Percentiles rank a stretch among this genome's conserved stretches.
These are phyloP conservation scores for Rachicladosporium sp. DNA, from an alignment of 2,329 filamentous ascomycete genomes.

Conservation along the genomic window DNA sequence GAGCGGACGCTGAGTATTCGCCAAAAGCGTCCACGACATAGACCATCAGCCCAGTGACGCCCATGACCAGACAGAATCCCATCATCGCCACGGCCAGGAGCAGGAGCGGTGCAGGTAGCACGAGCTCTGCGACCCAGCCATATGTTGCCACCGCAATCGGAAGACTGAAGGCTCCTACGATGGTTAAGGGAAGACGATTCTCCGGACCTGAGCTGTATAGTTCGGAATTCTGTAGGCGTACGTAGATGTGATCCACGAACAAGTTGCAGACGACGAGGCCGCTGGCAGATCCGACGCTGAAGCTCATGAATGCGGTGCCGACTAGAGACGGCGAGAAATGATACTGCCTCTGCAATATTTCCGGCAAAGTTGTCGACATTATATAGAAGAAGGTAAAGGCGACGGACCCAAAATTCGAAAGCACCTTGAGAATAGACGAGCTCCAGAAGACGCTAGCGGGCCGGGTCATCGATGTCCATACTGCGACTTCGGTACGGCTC, in stretches of 20 bases:
- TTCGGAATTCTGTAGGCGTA: slow-evolving; percentile 16
- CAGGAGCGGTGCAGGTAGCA: slow-evolving; percentile 42
- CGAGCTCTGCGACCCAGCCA: slow-evolving; percentile 42
- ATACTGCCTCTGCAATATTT: slow-evolving; percentile 30
- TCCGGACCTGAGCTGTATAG: slow-evolving; percentile 36
- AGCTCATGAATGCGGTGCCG: slow-evolving; percentile 43
- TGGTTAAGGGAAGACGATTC: slow-evolving; percentile 49
- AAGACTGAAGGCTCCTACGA: slow-evolving; percentile 40
- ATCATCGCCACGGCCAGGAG: slow-evolving; percentile 43
- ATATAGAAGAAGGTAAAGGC: slow-evolving; percentile 37
- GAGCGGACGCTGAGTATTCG: slow-evolving; percentile 33
- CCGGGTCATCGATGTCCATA: slow-evolving; percentile 29
- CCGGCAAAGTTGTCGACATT: slow-evolving; percentile 33
- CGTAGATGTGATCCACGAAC: slow-evolving; percentile 27
- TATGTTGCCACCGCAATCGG: slow-evolving; percentile 45
- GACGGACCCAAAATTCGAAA: no score
- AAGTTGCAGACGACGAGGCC: slow-evolving; percentile 26
- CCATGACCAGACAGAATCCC: slow-evolving; percentile 34
- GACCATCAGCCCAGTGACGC: slow-evolving; percentile 31
- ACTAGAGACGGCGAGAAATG: slow-evolving; percentile 36
- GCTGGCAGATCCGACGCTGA: slow-evolving; percentile 34
- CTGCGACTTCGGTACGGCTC: slow-evolving; percentile 1
- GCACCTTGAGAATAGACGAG: slow-evolving; percentile 43
- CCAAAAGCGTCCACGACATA: slow-evolving; percentile 36
- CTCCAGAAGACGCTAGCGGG: slow-evolving; percentile 32